Percentiles rank a stretch among this genome's conserved stretches.
Evolutionary conservation across 164 flowering plant genomes (phyloP).

Genomic region (Echeveria elegans): DNA sequence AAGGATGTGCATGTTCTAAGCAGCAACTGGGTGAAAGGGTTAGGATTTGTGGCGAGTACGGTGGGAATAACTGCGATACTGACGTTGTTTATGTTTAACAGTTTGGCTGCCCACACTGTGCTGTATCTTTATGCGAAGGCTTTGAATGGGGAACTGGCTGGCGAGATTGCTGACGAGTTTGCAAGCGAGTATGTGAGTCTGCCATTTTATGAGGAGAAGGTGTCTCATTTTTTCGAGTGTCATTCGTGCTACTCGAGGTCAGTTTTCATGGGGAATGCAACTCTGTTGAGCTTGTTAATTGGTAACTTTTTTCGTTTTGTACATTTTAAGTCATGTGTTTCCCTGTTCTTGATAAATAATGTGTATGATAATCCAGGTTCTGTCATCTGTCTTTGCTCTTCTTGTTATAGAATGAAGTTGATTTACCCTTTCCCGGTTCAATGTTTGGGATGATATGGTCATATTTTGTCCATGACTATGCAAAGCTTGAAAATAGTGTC

Average conservation of each 20-base stretch:
- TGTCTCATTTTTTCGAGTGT: slow-evolving; percentile 26
- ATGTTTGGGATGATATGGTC: background rate
- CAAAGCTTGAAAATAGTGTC: too few species aligned
- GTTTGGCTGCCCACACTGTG: slow-evolving; percentile 40
- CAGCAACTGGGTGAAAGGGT: slow-evolving; percentile 18
- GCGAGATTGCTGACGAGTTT: slow-evolving; percentile 68
- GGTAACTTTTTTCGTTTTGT: background rate
- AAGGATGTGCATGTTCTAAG: slow-evolving; percentile 13
- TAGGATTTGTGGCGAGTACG: slow-evolving; percentile 24
- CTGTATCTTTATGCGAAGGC: slow-evolving; percentile 72
- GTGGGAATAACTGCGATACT: slow-evolving; percentile 28
- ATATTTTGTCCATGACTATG: too few species aligned
- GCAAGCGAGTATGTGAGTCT: slow-evolving; percentile 52
- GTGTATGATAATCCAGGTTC: background rate
- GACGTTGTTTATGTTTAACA: slow-evolving; percentile 30
- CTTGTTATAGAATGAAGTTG: background rate
- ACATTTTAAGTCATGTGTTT: background rate
- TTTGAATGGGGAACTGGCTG: slow-evolving; percentile 52
- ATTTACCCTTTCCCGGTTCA: background rate
- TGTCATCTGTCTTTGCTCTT: background rate
- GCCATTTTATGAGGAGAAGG: slow-evolving; percentile 68
- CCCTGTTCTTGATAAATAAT: background rate
- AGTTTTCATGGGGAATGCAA: background rate
- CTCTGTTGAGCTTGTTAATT: background rate
- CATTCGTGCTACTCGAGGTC: background rate